Base-by-base conservation (phyloP, 371 early-diverging fungal genomes). In the Lichtheimia hyalospora region DNA sequence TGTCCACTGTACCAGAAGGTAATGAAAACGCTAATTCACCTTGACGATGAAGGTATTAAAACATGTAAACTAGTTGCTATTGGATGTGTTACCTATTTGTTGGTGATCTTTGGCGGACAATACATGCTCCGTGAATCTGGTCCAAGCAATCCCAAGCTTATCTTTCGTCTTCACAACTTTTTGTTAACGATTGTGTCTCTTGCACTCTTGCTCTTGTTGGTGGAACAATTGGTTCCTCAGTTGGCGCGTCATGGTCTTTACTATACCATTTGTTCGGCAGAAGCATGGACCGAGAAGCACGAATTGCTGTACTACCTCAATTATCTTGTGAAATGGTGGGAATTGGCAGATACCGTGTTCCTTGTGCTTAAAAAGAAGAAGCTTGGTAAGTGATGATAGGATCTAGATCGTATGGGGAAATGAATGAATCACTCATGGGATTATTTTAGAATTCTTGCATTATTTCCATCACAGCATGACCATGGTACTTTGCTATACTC, bases 381-480 rank as follows among this genome's bases (percentile, higher is more conserved):
- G 34, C 58, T 68, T 43, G 74, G 66, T 68, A 66, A 63, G 24
- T 27, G 18, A 46, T 3, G n/a, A 13, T n/a, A 18, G 0, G 16
- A n/a, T n/a, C 27, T 49, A 41, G 7, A 18, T 44, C 3, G 7
- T 4, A 3, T 0, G 16, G 7, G 10, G 16, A 14, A 7, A 46
- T 46, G n/a, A 46, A 46, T 46, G 46, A 10, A 16, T 21, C 16
- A 20, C 18, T n/a, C n/a, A 46, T 46, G 0, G 46, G 46, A 7
- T n/a, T 10, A 21, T 21, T 2, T 41, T 66, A 74, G 88, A 87
- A 73, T 89, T 92, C 77, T 75, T 92, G 63, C 93, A 93, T 67
- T 89, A 88, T 71, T 92, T 86, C 84, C 93, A 93, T 73, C 93
- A 94, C 71, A 85, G 89, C 55, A 79, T 91, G 82, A 94, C 93